These are phyloP conservation scores for Apiospora arundinis DNA, from an alignment of 2,329 filamentous ascomycete species.

Conservation along the genomic window DNA sequence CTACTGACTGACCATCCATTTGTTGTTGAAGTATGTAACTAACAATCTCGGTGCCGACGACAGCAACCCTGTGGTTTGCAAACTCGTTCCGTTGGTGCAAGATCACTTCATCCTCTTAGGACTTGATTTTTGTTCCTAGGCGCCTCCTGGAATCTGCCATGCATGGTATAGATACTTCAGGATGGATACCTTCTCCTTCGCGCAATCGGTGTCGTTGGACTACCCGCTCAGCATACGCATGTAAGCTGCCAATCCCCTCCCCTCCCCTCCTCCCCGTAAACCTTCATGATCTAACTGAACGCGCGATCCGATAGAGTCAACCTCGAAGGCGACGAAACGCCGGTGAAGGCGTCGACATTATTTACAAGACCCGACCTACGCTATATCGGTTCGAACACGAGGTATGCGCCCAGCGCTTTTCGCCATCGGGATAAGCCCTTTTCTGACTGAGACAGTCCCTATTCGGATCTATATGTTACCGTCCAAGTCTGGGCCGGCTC, in stretches of 20 bases:
- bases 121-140: not conserved
- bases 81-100: not conserved
- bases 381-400: conserved; percentile 86
- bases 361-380: conserved; percentile 80
- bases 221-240: conserved; percentile 73
- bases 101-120: not conserved
- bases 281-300: not conserved
- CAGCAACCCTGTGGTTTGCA: not conserved
- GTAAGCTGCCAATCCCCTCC: conserved; percentile 47
- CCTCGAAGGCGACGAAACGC: conserved; percentile 76
- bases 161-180: conserved; percentile 21
- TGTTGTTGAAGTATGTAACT: not conserved
- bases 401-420: conserved; percentile 49
- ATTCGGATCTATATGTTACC: conserved; percentile 92
- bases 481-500: conserved; percentile 95
- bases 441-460: conserved; percentile 57
- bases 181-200: conserved; percentile 98
- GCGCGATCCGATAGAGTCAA: conserved; percentile 48
- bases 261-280: not conserved
- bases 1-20: too few species aligned
- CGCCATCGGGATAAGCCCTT: conserved; percentile 26
- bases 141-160: conserved; percentile 3
- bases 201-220: conserved; percentile 83
- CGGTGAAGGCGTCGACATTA: conserved; percentile 78
- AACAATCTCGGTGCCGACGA: not conserved